Conservation (phyloP, 441 rosid species). For the Breynia disticha region DNA sequence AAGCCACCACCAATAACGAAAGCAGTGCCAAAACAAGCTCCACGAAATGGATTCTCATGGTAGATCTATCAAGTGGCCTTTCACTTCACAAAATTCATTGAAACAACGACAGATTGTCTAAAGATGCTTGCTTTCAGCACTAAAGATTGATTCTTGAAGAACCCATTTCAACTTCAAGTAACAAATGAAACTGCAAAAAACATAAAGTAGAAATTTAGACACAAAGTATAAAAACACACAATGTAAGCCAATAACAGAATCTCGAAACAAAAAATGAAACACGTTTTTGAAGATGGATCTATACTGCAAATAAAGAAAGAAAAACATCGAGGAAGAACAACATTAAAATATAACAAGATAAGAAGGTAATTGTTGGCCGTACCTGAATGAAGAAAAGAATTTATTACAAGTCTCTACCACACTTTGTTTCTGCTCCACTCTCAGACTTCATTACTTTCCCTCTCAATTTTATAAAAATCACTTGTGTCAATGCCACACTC, state of each 20-base stretch:
- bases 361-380: too few relatives aligned
- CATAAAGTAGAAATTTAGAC: not conserved
- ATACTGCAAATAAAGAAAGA: too few relatives aligned
- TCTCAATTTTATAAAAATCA: too few relatives aligned
- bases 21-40: slow-evolving; percentile 26
- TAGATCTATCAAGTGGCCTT: slow-evolving; percentile 21
- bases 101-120: slow-evolving; percentile 1
- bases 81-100: slow-evolving; percentile 8
- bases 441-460: too few relatives aligned
- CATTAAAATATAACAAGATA: too few relatives aligned
- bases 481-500: too few relatives aligned
- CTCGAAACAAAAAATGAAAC: not conserved
- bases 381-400: too few relatives aligned
- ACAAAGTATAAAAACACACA: not conserved
- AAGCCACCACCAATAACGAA: slow-evolving; percentile 21
- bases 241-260: too few relatives aligned
- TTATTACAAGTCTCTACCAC: too few relatives aligned
- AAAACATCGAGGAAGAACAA: too few relatives aligned
- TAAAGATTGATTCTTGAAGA: slow-evolving; percentile 13
- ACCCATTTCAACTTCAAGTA: slow-evolving; percentile 20
- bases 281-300: too few relatives aligned
- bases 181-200: slow-evolving; percentile 3
- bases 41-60: slow-evolving; percentile 22
- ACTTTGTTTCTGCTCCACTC: too few relatives aligned
- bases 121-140: slow-evolving; percentile 20